phyloP scores from a whole-genome alignment of 768 basidiomycete genomes.

The Favolaschia claudopus region DNA sequence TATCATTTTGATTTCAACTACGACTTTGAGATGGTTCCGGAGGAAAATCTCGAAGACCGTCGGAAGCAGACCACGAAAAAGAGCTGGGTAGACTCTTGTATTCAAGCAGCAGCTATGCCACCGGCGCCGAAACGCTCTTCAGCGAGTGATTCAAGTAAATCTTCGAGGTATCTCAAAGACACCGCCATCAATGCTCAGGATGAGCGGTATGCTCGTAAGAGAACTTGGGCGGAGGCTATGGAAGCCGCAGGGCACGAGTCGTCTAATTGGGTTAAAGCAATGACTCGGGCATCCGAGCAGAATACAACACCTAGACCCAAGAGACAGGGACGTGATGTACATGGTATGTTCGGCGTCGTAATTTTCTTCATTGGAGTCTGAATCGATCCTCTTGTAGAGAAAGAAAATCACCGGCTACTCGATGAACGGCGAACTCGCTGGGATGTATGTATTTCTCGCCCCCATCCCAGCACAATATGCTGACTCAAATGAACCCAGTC shows the following conservation, averaged over 20 bases:
- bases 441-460: too few species aligned
- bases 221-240: constrained; percentile 18
- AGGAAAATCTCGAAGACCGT: background rate
- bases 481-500: too few species aligned
- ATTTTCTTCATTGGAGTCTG: background rate
- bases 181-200: background rate
- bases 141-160: background rate
- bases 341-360: background rate
- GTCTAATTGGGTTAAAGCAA: constrained; percentile 12
- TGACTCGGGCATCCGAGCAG: background rate
- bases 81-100: constrained; percentile 15
- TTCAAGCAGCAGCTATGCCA: background rate
- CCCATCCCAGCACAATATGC: too few species aligned
- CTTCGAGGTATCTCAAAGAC: background rate
- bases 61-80: background rate
- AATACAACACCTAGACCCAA: background rate
- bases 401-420: too few species aligned
- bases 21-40: background rate
- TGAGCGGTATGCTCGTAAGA: background rate
- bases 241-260: constrained; percentile 3
- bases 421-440: too few species aligned
- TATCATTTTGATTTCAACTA: background rate
- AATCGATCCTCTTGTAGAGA: too few species aligned
- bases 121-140: background rate
- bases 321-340: background rate